Conservation (phyloP, 1,284 basidiomycete species). For the Tilletia walkeri region DNA sequence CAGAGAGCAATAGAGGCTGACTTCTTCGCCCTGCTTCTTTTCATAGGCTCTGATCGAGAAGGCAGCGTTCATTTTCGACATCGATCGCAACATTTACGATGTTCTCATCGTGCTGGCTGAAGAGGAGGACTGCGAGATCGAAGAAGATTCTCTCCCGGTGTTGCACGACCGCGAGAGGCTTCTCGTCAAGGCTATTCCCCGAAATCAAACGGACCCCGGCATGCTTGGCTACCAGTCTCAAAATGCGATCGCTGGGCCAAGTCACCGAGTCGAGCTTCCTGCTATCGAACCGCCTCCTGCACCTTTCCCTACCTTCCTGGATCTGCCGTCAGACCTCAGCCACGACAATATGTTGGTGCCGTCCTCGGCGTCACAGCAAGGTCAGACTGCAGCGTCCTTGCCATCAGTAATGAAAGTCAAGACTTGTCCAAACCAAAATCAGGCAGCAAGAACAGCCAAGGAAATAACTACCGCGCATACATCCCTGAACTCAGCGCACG, state of each 20-base stretch:
- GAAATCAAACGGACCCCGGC: not conserved
- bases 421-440: not conserved
- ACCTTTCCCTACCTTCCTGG: not conserved
- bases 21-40: too few relatives aligned
- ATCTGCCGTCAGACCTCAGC: not conserved
- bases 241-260: not conserved
- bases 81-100: not conserved
- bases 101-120: slow-evolving; percentile 2
- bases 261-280: not conserved
- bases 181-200: not conserved
- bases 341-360: not conserved
- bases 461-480: not conserved
- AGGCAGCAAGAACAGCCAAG: not conserved
- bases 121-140: slow-evolving; percentile 11
- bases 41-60: not conserved
- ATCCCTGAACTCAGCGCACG: not conserved
- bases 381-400: not conserved
- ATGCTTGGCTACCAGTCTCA: too few relatives aligned
- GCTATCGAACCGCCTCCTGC: not conserved
- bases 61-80: slow-evolving; percentile 2
- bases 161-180: slow-evolving; percentile 5
- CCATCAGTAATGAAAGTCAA: slow-evolving; percentile 9
- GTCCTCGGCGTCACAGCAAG: not conserved
- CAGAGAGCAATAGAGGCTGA: too few relatives aligned
- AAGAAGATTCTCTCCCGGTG: slow-evolving; percentile 1